phyloP scores from a whole-genome alignment of 2,329 filamentous ascomycete species.

The Venturiaceae sp. region DNA sequence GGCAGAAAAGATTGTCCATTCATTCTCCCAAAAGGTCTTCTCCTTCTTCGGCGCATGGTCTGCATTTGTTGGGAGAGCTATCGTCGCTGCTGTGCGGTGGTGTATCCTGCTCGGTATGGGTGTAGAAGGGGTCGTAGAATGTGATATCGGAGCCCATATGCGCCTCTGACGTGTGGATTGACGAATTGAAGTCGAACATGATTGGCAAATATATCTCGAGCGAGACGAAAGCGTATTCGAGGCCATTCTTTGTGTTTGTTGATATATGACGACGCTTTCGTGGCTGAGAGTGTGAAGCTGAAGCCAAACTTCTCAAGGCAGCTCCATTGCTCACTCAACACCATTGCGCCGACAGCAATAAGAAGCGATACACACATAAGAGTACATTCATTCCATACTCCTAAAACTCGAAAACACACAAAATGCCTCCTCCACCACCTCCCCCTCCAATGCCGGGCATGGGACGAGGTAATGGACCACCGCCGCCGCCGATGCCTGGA shows the following conservation, averaged over 20 bases:
- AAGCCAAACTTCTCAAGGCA: neutral
- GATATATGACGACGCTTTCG: neutral
- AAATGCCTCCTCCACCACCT: slow-evolving; percentile 49
- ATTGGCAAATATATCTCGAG: neutral
- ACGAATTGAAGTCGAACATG: neutral
- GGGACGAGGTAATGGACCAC: slow-evolving; percentile 45
- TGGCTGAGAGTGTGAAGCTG: neutral
- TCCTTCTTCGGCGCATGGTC: slow-evolving; percentile 1
- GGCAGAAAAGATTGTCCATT: slow-evolving; percentile 8
- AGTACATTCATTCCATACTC: neutral
- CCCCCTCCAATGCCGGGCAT: slow-evolving; percentile 59
- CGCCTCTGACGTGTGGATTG: neutral
- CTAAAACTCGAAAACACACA: slow-evolving; percentile 9
- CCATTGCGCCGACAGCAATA: neutral
- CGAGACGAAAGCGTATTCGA: neutral
- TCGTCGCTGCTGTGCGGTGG: neutral
- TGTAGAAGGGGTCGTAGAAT: neutral
- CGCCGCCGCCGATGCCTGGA: slow-evolving; percentile 54
- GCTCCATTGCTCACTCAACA: neutral
- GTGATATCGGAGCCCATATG: neutral
- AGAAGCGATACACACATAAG: neutral
- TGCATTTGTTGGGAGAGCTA: neutral
- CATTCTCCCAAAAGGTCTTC: slow-evolving; percentile 8
- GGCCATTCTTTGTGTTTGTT: neutral
- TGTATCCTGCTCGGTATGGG: neutral